Evolutionary conservation across 805 yeast genomes (phyloP).

Genomic region (Tetrapisispora taiwanensis): DNA sequence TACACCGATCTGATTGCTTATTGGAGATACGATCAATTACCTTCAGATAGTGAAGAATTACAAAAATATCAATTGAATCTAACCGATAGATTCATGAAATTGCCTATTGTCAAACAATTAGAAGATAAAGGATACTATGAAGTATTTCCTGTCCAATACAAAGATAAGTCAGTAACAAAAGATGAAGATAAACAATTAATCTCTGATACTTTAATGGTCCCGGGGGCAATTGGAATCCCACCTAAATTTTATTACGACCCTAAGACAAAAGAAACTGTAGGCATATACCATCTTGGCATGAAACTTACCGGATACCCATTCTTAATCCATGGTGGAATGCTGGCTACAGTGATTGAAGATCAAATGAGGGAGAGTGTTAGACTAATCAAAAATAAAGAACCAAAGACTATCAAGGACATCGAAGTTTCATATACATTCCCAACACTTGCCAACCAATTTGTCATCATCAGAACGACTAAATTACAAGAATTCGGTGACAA

Average conservation of each 20-base stretch:
- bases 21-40: conserved; percentile 26
- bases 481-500: conserved; percentile 25
- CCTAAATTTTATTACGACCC: conserved; percentile 60
- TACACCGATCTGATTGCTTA: conserved; percentile 28
- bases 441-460: conserved; percentile 67
- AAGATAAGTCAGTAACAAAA: neutral
- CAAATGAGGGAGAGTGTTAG: conserved; percentile 47
- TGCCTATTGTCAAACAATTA: conserved; percentile 45
- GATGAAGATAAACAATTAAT: conserved; percentile 26
- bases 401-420: conserved; percentile 32
- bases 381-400: conserved; percentile 28
- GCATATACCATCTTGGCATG: conserved; percentile 69
- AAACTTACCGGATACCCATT: conserved; percentile 80
- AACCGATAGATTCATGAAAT: conserved; percentile 37
- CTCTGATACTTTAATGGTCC: conserved; percentile 44
- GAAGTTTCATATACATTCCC: conserved; percentile 51
- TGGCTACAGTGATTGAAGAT: conserved; percentile 75
- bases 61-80: conserved; percentile 27
- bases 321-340: conserved; percentile 78
- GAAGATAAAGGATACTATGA: conserved; percentile 30
- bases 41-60: conserved; percentile 23
- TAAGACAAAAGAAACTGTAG: conserved; percentile 46
- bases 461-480: conserved; percentile 49
- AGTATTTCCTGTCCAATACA: conserved; percentile 22
- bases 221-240: conserved; percentile 71